Evolutionary conservation across 345 rosid genomes (phyloP), one percentile per base, ranked within the genome.

Genomic region (Rhizophora mangle): DNA sequence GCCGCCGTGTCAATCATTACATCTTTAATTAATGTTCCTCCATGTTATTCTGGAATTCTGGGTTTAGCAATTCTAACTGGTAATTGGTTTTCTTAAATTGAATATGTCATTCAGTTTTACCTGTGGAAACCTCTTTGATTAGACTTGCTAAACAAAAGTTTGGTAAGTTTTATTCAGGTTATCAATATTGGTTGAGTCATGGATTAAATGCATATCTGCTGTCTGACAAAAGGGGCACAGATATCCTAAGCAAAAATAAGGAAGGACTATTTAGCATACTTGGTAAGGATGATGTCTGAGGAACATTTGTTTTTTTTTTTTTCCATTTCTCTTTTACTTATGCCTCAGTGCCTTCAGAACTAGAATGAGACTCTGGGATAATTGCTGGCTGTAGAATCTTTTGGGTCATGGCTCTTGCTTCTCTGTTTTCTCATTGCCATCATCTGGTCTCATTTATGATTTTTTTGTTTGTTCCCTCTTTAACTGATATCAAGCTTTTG

Each of bases 251-350:
- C 88, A 79, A 85, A 83, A 95, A 90, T 77, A 95, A 88, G 81
- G 96, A 94, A 78, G 97, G 99, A 60, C 67, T 95, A 63, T 95
- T 72, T 76, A 87, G 97, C 83, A 79, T 87, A 67, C 80, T 88
- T 63, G 97, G 96, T 88, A 76, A 79, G 86, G 59, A 72, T 29
- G 67, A 74, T 27, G 49, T 54, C 19, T 46, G 57, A 37, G 18
- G 13, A 47, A 63, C 20, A 68, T 21, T 54, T 56, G 18, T 56
- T 8, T 3, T 54, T 9, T 22, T 46, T 3, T 31, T 34, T 22
- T 30, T 56, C 18, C 2, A 8, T 39, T 71, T 43, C 54, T 65
- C 8, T 53, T 0, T 70, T 19, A 21, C 31, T 21, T 24, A 10
- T 56, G 60, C 31, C 3, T 56, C 18, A 21, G 29, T 56, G 11